Percentiles rank a stretch among this genome's conserved stretches.
phyloP scores from a whole-genome alignment of 2,329 filamentous ascomycete genomes.

The Talaromyces sp. region DNA sequence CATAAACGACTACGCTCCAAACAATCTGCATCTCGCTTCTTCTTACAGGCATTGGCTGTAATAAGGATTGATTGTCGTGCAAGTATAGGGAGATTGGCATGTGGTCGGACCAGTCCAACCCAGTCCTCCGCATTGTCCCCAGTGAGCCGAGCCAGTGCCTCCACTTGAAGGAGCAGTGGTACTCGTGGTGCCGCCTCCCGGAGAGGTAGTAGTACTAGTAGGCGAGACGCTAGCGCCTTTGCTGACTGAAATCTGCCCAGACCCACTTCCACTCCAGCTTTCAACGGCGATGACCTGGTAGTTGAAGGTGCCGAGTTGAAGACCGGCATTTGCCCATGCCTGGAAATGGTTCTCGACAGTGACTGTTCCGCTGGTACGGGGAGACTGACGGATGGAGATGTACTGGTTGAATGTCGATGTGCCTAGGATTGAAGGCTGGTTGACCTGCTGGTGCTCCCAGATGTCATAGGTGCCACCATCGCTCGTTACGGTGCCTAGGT shows the following conservation, averaged over 20 bases:
- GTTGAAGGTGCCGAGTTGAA: conserved; percentile 35
- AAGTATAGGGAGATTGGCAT: conserved; percentile 28
- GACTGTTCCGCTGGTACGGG: conserved; percentile 38
- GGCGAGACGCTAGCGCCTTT: background rate
- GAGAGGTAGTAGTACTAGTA: background rate
- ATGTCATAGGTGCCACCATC: conserved; percentile 41
- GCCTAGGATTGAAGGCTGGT: conserved; percentile 41
- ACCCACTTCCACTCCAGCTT: conserved; percentile 21
- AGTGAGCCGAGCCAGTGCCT: conserved; percentile 7
- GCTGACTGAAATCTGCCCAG: conserved; percentile 7
- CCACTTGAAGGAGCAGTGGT: background rate
- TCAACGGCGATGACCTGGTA: conserved; percentile 46
- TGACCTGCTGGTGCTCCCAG: conserved; percentile 35
- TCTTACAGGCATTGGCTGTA: conserved; percentile 31
- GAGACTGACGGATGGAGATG: conserved; percentile 36
- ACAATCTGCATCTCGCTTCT: too few species aligned
- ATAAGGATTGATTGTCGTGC: conserved; percentile 26
- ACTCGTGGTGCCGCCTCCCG: background rate
- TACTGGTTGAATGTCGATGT: conserved; percentile 29
- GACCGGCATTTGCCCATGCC: conserved; percentile 33
- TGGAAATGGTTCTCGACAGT: conserved; percentile 39
- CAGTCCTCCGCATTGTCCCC: conserved; percentile 28
- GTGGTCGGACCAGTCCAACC: conserved; percentile 29
- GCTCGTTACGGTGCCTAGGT: conserved; percentile 35
- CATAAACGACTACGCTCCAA: too few species aligned